Evolutionary conservation across 768 basidiomycete genomes (phyloP).

Genomic region (Russula sp.): DNA sequence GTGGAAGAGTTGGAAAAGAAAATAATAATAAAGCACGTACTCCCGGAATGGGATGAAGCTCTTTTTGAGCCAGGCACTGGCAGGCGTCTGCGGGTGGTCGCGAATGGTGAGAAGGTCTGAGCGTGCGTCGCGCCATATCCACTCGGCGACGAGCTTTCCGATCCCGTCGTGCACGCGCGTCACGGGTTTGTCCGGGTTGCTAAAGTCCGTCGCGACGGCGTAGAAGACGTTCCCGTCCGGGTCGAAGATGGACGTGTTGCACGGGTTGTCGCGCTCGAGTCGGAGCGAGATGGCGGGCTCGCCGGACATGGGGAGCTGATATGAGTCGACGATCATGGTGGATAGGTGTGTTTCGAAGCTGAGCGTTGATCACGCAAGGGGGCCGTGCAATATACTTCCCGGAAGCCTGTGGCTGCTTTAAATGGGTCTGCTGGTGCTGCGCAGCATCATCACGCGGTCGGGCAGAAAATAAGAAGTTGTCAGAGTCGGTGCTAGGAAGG

Average conservation of each 20-base stretch:
- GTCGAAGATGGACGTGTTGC: constrained; percentile 23
- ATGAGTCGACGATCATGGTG: constrained; percentile 1
- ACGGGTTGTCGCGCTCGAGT: constrained; percentile 22
- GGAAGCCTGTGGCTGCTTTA: background rate
- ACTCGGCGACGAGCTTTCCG: constrained; percentile 21
- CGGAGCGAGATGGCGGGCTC: background rate
- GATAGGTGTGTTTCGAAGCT: background rate
- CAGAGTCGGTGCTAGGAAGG: background rate
- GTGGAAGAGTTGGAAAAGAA: background rate
- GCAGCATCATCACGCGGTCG: background rate
- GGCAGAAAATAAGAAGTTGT: background rate
- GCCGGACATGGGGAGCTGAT: background rate
- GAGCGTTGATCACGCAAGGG: no score
- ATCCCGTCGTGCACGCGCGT: constrained; percentile 16
- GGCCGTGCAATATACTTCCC: background rate
- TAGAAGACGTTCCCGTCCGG: constrained; percentile 8
- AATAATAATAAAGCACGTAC: background rate
- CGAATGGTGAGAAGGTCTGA: constrained; percentile 23
- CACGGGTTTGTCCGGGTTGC: constrained; percentile 6
- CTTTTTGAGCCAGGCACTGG: constrained; percentile 24
- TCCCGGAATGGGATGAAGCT: constrained; percentile 22
- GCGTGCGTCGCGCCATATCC: constrained; percentile 23
- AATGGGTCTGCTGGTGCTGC: background rate
- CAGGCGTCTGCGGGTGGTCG: constrained; percentile 1
- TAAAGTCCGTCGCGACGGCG: constrained; percentile 21